A percentile compares a stretch with the other conserved stretches of the same genome.
Evolutionary conservation across 2,329 filamentous ascomycete species (phyloP).

Genomic region (Pezicula carpinea): DNA sequence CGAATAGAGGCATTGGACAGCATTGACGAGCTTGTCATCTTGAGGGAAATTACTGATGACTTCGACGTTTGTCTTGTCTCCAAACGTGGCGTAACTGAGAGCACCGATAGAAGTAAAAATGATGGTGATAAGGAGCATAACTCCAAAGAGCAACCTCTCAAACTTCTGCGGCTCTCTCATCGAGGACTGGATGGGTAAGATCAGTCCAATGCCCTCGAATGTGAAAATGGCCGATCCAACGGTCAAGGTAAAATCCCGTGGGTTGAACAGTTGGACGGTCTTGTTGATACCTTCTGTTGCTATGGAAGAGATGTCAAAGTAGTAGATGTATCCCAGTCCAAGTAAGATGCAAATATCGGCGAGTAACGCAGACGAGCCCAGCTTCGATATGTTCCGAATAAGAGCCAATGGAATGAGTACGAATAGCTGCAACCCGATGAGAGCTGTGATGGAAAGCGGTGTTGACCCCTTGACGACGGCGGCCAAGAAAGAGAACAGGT

Average conservation of each 20-base stretch:
- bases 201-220: conserved; percentile 91
- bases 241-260: conserved; percentile 87
- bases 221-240: conserved; percentile 98
- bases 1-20: conserved; percentile 96
- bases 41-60: conserved; percentile 93
- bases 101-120: conserved; percentile 87
- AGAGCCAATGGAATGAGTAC: conserved; percentile 90
- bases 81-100: conserved; percentile 89
- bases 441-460: conserved; percentile 75
- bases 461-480: conserved; percentile 83
- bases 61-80: conserved; percentile 89
- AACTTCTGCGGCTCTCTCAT: conserved; percentile 90
- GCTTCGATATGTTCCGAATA: conserved; percentile 91
- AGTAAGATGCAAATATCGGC: conserved; percentile 91
- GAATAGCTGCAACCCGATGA: conserved; percentile 88
- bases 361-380: conserved; percentile 85
- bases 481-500: conserved; percentile 85
- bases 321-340: conserved; percentile 88
- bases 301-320: conserved; percentile 84
- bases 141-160: conserved; percentile 74
- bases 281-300: conserved; percentile 70
- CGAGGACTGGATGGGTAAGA: conserved; percentile 94
- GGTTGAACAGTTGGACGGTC: conserved; percentile 78
- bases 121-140: conserved; percentile 91
- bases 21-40: conserved; percentile 89